Evolutionary conservation across 2,329 filamentous ascomycete genomes (phyloP), one percentile per base, ranked within the genome.

Genomic region (Tolypocladium guangdongense): DNA sequence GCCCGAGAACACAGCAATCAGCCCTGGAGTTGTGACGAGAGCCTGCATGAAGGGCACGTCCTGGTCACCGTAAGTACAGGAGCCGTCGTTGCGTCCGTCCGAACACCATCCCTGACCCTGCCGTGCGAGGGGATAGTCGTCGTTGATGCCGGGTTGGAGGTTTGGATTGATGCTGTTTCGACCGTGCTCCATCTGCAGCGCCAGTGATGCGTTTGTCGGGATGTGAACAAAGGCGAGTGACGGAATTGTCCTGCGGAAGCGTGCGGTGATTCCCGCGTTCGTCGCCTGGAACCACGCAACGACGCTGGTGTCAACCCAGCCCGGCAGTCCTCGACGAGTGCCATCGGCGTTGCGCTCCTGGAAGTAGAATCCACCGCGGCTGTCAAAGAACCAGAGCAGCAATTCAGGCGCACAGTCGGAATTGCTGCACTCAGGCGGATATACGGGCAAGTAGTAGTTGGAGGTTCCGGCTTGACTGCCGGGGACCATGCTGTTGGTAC

Each of bases 301-400:
- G 12, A 76, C 74, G 10, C 63, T 65, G 6, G 56, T 51, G 50
- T 76, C 69, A 3, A 78, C 75, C 75, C 75, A 78, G 54, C 72
- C 67, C 0, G 71, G 71, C 36, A 71, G 68, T 0, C 63, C 64
- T 20, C 70, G 59, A 3, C 58, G 54, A n/a, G 61, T 59, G 16
- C 67, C 60, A 45, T 63, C 53, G 16, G 63, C 50, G 51, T 70
- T 52, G 46, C 58, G 60, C 56, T 68, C 60, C 54, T 76, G 74
- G 59, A 75, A 81, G 49, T 72, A 69, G 51, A 71, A 71, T 8
- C 83, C 83, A 37, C 84, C 83, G 18, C 78, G 74, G 53, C 75
- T 80, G 61, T 89, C 86, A 60, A 90, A 88, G 68, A 88, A 88
- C 83, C 84, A 90, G 1, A 90, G 70, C 0, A 89, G 61, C 35